Percentiles rank a stretch among this genome's conserved stretches.
These are phyloP conservation scores for Hyphodiscus hymeniophilus DNA, from an alignment of 495 filamentous ascomycete genomes.

Conservation along the genomic window DNA sequence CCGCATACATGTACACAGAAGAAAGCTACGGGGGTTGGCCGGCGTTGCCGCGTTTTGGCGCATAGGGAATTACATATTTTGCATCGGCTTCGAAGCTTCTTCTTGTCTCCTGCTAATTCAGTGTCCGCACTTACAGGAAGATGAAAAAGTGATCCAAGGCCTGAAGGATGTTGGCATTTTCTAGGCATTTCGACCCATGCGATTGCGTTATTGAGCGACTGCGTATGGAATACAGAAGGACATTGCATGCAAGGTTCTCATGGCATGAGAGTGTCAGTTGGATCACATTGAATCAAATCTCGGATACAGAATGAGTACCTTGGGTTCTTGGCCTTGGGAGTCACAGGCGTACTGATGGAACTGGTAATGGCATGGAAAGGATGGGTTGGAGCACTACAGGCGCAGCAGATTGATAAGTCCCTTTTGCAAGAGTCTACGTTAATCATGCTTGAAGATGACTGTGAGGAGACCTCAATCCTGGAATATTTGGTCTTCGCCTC, in stretches of 20 bases:
- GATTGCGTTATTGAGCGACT: too few relatives aligned
- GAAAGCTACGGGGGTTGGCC: constrained; percentile 7
- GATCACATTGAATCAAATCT: too few relatives aligned
- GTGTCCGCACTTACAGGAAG: constrained; percentile 7
- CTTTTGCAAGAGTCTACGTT: neutral
- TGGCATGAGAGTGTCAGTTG: too few relatives aligned
- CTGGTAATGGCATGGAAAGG: neutral
- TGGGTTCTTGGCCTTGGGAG: too few relatives aligned
- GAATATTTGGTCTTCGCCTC: too few relatives aligned
- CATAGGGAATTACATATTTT: constrained; percentile 9
- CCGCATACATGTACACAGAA: constrained; percentile 6
- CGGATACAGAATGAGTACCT: too few relatives aligned
- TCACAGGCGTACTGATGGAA: neutral
- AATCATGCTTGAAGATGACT: neutral
- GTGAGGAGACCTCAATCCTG: neutral
- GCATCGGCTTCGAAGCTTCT: constrained; percentile 9
- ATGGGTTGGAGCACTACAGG: neutral
- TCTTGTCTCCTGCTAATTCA: constrained; percentile 14
- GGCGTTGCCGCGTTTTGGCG: constrained; percentile 7
- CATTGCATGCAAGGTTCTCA: too few relatives aligned
- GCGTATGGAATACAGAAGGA: too few relatives aligned
- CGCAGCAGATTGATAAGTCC: neutral
- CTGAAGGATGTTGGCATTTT: constrained; percentile 6
- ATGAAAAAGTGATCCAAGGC: constrained; percentile 6
- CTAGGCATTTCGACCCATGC: neutral